phyloP scores from a whole-genome alignment of 352 stramenopile genomes.

The Globisporangium sylvaticum region DNA sequence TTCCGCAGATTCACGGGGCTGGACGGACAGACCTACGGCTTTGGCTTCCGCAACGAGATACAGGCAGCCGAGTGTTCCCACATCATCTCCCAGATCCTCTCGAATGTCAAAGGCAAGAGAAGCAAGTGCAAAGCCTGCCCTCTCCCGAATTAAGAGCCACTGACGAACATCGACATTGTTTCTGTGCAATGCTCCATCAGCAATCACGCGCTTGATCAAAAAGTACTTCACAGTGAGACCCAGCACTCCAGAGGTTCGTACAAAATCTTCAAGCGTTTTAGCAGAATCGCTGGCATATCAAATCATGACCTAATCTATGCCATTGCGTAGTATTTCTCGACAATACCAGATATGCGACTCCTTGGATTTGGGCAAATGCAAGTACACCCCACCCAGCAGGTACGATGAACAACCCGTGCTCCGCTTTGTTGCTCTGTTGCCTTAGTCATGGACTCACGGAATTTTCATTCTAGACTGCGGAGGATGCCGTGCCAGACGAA shows the following conservation, averaged over 20 bases:
- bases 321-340: constrained; percentile 19
- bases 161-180: background rate
- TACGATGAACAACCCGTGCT: background rate
- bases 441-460: background rate
- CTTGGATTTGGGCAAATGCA: constrained; percentile 18
- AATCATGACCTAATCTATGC: background rate
- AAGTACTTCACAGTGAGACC: background rate
- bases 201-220: constrained; percentile 8
- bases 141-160: background rate
- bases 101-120: constrained; percentile 33
- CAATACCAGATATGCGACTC: constrained; percentile 19
- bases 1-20: constrained; percentile 40
- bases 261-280: background rate
- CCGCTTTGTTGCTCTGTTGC: no score
- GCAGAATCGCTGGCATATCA: background rate
- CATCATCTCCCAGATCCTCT: constrained; percentile 39
- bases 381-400: background rate
- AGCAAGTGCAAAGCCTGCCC: background rate
- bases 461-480: background rate
- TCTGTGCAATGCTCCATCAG: background rate
- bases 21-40: constrained; percentile 40
- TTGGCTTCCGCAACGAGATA: constrained; percentile 37
- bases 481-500: background rate
- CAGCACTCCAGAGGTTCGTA: constrained; percentile 5
- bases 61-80: constrained; percentile 50